Evolutionary conservation across 2,329 filamentous ascomycete species (phyloP).

Genomic region (Chrysosphaeria jannelii): DNA sequence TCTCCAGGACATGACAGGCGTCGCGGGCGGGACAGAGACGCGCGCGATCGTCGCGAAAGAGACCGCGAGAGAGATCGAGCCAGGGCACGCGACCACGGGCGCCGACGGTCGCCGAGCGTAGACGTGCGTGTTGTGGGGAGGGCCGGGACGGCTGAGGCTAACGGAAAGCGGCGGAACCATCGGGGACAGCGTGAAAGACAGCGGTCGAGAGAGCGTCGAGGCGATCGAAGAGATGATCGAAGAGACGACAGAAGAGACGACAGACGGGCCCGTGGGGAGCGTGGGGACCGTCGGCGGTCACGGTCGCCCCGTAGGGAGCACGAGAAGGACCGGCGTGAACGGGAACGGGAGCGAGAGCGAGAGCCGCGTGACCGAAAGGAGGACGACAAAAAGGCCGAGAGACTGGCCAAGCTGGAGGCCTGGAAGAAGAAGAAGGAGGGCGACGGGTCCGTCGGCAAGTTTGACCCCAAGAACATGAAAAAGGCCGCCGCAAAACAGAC

Average conservation of each 20-base stretch:
- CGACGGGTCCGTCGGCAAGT: slow-evolving; percentile 47
- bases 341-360: neutral
- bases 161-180: too few relatives aligned
- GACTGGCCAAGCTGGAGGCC: slow-evolving; percentile 53
- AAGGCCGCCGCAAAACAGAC: slow-evolving; percentile 34
- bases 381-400: slow-evolving; percentile 49
- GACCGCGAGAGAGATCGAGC: slow-evolving; percentile 9
- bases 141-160: slow-evolving; percentile 26
- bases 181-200: slow-evolving; percentile 20
- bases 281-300: too few relatives aligned
- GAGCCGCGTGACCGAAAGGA: slow-evolving; percentile 22
- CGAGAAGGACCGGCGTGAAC: neutral
- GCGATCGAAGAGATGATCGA: slow-evolving; percentile 10
- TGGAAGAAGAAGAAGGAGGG: slow-evolving; percentile 80
- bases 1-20: slow-evolving; percentile 30
- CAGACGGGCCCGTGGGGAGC: slow-evolving; percentile 33
- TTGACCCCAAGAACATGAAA: slow-evolving; percentile 68
- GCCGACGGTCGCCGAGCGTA: slow-evolving; percentile 22
- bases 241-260: slow-evolving; percentile 35
- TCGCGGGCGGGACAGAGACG: slow-evolving; percentile 16
- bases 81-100: slow-evolving; percentile 33
- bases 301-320: too few relatives aligned
- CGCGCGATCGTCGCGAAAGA: slow-evolving; percentile 3
- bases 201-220: slow-evolving; percentile 33
- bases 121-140: slow-evolving; percentile 1